Percentiles rank a stretch among this genome's conserved stretches.
Conservation (phyloP, 257 asterid species). For the Lycium ferocissimum region DNA sequence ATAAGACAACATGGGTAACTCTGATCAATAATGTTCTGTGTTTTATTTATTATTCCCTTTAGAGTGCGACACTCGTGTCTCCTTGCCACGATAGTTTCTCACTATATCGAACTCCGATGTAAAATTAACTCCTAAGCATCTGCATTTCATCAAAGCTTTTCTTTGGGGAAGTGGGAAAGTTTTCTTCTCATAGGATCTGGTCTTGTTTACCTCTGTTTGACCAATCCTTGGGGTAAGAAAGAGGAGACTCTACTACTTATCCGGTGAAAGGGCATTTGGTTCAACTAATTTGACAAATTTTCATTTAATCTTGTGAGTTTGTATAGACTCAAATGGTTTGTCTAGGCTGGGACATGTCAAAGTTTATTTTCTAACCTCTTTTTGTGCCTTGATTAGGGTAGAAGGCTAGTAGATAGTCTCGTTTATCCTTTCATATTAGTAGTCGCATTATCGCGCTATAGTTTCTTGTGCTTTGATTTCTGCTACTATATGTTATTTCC, state of each 20-base stretch:
- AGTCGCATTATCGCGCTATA: no score
- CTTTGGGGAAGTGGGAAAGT: background rate
- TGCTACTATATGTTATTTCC: no score
- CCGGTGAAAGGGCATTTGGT: background rate
- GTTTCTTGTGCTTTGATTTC: no score
- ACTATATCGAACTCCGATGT: background rate
- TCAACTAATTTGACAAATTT: background rate
- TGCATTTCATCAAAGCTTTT: background rate
- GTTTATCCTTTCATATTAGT: no score
- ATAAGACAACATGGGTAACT: background rate
- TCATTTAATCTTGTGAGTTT: conserved; percentile 1
- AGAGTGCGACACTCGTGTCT: background rate
- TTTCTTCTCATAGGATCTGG: background rate
- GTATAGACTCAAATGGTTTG: background rate
- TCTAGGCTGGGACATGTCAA: conserved; percentile 3
- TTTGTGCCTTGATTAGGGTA: background rate
- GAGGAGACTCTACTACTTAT: conserved; percentile 8
- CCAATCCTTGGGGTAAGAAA: conserved; percentile 14
- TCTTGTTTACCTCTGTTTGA: conserved; percentile 19
- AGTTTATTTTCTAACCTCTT: conserved; percentile 14
- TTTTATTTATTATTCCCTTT: background rate
- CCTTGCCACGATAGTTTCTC: conserved; percentile 1
- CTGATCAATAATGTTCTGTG: background rate
- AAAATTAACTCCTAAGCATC: background rate
- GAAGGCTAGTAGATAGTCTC: no score